Evolutionary conservation across 2,329 filamentous ascomycete species (phyloP).

Genomic region (Mollisiaceae sp.): DNA sequence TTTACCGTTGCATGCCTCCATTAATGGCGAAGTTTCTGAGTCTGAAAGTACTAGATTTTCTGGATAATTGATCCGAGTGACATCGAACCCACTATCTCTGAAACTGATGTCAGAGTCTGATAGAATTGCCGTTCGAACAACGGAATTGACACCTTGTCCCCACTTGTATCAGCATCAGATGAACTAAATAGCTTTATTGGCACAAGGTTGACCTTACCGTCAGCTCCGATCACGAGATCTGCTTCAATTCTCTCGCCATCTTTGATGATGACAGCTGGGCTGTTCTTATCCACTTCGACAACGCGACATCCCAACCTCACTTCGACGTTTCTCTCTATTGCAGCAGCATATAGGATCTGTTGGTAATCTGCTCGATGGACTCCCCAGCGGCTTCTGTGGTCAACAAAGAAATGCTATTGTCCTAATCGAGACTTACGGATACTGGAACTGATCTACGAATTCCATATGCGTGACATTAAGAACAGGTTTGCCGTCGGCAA

Average conservation of each 20-base stretch:
- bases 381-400: neutral
- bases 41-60: neutral
- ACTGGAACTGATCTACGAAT: slow-evolving; percentile 13
- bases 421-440: slow-evolving; percentile 5
- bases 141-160: slow-evolving; percentile 12
- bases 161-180: neutral
- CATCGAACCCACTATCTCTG: slow-evolving; percentile 8
- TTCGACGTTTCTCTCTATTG: neutral
- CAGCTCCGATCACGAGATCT: slow-evolving; percentile 12
- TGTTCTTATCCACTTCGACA: neutral
- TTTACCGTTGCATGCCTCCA: slow-evolving; percentile 3
- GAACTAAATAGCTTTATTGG: neutral
- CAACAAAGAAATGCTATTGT: neutral
- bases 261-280: slow-evolving; percentile 1
- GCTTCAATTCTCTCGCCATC: slow-evolving; percentile 5
- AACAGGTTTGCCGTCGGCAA: neutral
- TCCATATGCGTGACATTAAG: slow-evolving; percentile 7
- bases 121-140: neutral
- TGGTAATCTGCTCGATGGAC: slow-evolving; percentile 8
- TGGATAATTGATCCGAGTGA: slow-evolving; percentile 3
- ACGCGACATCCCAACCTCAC: slow-evolving; percentile 3
- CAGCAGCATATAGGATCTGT: neutral
- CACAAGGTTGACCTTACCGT: neutral
- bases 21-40: slow-evolving; percentile 9
- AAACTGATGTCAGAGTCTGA: neutral